Conservation (phyloP, 768 basidiomycete genomes). For the Amanita inopinata region DNA sequence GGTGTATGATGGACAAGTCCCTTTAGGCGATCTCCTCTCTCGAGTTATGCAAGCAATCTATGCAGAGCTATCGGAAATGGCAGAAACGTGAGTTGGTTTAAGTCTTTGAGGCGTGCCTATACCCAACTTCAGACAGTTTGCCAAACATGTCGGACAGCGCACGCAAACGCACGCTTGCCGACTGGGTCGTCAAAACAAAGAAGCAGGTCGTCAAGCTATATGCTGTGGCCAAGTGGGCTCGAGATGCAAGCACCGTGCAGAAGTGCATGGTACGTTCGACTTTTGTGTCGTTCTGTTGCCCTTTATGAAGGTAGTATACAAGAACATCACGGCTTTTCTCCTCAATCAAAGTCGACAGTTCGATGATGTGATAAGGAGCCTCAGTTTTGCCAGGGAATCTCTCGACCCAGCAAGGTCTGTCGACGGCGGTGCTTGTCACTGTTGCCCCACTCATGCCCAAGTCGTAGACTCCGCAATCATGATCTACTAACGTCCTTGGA, state of each 20-base stretch:
- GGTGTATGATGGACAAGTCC: slow-evolving; percentile 65
- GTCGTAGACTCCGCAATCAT: slow-evolving; percentile 81
- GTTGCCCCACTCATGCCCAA: background rate
- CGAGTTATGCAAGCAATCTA: slow-evolving; percentile 73
- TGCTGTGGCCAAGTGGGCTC: slow-evolving; percentile 79
- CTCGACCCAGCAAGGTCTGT: slow-evolving; percentile 71
- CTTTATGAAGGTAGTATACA: slow-evolving; percentile 11
- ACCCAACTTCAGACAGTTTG: slow-evolving; percentile 32
- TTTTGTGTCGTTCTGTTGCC: slow-evolving; percentile 3
- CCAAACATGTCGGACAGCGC: slow-evolving; percentile 76
- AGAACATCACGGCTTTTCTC: slow-evolving; percentile 86
- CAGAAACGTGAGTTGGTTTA: slow-evolving; percentile 65
- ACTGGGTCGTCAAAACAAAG: slow-evolving; percentile 86
- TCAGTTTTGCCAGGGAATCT: slow-evolving; percentile 57
- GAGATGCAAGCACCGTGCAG: slow-evolving; percentile 76
- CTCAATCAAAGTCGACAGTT: slow-evolving; percentile 82
- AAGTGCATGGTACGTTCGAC: slow-evolving; percentile 62
- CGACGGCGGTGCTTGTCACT: slow-evolving; percentile 6
- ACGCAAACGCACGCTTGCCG: slow-evolving; percentile 73
- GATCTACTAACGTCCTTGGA: slow-evolving; percentile 88
- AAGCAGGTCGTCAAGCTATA: slow-evolving; percentile 86
- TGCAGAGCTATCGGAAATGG: slow-evolving; percentile 71
- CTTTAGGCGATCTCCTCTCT: slow-evolving; percentile 64
- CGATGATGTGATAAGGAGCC: slow-evolving; percentile 50
- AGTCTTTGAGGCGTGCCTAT: background rate